Evolutionary conservation across 495 filamentous ascomycete genomes (phyloP).

Genomic region (Aspergillus conjunctus): DNA sequence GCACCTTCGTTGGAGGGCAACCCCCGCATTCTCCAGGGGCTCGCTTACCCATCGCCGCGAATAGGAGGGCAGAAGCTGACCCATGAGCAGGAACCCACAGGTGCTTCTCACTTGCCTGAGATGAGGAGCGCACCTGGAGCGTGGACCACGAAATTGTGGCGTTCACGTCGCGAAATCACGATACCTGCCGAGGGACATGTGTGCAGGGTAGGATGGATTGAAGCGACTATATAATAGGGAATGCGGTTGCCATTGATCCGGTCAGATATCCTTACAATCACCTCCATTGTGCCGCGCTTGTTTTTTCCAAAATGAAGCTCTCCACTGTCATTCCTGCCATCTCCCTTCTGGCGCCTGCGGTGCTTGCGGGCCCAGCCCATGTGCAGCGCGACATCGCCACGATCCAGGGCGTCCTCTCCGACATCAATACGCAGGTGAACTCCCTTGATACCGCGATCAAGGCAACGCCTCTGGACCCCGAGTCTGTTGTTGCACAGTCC

Average conservation of each 20-base stretch:
- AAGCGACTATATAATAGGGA: background rate
- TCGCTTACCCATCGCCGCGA: background rate
- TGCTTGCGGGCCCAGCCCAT: conserved; percentile 3
- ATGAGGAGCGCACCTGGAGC: no score
- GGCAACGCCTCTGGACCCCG: conserved; percentile 1
- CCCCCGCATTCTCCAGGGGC: background rate
- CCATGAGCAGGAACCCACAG: background rate
- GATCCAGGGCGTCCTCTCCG: conserved; percentile 6
- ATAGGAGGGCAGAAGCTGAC: background rate
- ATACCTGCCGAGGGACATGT: background rate
- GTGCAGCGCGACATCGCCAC: conserved; percentile 11
- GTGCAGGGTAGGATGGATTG: background rate
- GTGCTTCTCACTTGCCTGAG: background rate
- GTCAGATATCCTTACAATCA: background rate
- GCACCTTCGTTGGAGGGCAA: background rate
- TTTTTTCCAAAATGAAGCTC: conserved; percentile 13
- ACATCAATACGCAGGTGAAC: conserved; percentile 14
- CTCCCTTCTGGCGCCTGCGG: conserved; percentile 6
- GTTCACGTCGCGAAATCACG: background rate
- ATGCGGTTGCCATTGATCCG: background rate
- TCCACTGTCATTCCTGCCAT: conserved; percentile 1
- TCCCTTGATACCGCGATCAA: conserved; percentile 3
- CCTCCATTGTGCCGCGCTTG: background rate
- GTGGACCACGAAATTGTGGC: no score
- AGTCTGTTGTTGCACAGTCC: conserved; percentile 7